Evolutionary conservation across 2,329 filamentous ascomycete species (phyloP).

Genomic region (Hawksworthiomyces lignivorus): DNA sequence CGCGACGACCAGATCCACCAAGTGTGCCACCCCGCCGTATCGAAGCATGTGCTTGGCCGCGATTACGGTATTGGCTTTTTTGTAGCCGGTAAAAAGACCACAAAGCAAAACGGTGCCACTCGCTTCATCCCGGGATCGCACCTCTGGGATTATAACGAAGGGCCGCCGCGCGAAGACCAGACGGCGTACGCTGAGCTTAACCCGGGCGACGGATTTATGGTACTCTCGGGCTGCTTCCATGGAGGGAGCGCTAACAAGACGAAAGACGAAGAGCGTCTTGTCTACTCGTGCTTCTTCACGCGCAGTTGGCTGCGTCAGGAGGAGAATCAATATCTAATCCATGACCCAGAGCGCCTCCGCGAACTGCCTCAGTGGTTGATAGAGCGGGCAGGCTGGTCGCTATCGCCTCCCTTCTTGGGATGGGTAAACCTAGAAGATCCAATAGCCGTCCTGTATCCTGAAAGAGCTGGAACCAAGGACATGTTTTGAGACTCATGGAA

Average conservation of each 20-base stretch:
- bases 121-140: constrained; percentile 29
- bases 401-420: constrained; percentile 12
- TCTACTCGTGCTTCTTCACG: constrained; percentile 9
- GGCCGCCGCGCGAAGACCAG: constrained; percentile 15
- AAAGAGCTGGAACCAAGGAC: neutral
- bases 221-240: constrained; percentile 19
- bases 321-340: constrained; percentile 20
- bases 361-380: constrained; percentile 11
- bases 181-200: constrained; percentile 16
- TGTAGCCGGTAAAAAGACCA: constrained; percentile 24
- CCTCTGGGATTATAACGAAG: constrained; percentile 20
- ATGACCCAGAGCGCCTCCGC: constrained; percentile 16
- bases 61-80: constrained; percentile 25
- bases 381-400: constrained; percentile 18
- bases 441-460: neutral
- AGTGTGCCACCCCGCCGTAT: constrained; percentile 10
- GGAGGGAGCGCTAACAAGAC: constrained; percentile 21
- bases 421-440: constrained; percentile 8
- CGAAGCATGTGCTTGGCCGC: constrained; percentile 13
- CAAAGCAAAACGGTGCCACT: constrained; percentile 27
- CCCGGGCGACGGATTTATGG: constrained; percentile 18
- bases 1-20: constrained; percentile 23
- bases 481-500: neutral
- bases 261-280: constrained; percentile 10
- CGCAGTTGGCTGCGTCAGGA: constrained; percentile 11